A percentile compares a stretch with the other conserved stretches of the same genome.
phyloP scores from a whole-genome alignment of 805 yeast genomes.

The Yamadazyma olivae region DNA sequence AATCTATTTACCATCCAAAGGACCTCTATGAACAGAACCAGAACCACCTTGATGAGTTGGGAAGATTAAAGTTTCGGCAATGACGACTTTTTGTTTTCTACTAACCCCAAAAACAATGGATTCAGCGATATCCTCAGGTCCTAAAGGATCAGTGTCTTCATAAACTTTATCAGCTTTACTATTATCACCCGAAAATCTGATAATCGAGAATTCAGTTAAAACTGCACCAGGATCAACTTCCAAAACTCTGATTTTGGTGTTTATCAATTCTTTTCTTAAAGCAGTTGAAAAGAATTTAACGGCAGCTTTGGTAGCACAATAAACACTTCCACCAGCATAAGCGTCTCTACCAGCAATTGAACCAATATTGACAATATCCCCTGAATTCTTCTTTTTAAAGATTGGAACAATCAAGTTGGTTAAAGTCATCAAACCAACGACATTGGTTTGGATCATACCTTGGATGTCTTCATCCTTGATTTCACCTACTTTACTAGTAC shows the following conservation, averaged over 20 bases:
- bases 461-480: constrained; percentile 26
- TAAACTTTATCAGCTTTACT: constrained; percentile 30
- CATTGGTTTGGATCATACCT: constrained; percentile 39
- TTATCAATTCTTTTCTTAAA: constrained; percentile 35
- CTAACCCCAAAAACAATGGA: constrained; percentile 33
- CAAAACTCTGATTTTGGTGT: constrained; percentile 33
- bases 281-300: constrained; percentile 30
- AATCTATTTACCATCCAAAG: constrained; percentile 8
- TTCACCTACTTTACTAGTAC: constrained; percentile 28
- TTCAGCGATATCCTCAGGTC: constrained; percentile 37
- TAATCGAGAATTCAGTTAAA: constrained; percentile 35
- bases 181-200: constrained; percentile 32
- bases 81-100: constrained; percentile 32
- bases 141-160: constrained; percentile 32
- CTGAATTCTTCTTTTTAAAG: constrained; percentile 32
- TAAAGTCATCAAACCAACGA: constrained; percentile 32
- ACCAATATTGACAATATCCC: constrained; percentile 37
- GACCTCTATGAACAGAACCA: constrained; percentile 18
- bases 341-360: constrained; percentile 38
- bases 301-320: constrained; percentile 39
- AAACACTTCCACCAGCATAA: constrained; percentile 37
- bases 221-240: constrained; percentile 43
- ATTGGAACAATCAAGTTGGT: constrained; percentile 37
- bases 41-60: constrained; percentile 38
- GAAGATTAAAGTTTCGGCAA: constrained; percentile 37